Evolutionary conservation across 352 stramenopile genomes (phyloP).

Genomic region (Globisporangium polare): DNA sequence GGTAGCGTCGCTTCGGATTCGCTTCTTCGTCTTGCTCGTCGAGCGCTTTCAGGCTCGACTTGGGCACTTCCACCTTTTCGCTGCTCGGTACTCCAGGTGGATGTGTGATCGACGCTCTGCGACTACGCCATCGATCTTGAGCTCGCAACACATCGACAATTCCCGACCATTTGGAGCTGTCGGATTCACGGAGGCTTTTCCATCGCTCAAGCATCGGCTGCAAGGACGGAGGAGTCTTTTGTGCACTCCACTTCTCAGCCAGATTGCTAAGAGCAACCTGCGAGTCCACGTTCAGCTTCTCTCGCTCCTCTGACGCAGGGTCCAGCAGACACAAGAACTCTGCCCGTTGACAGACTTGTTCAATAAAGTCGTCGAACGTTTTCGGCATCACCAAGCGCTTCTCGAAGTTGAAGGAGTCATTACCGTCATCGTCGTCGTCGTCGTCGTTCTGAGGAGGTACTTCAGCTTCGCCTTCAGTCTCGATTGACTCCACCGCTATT

Average conservation of each 20-base stretch:
- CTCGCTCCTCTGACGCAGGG: slow-evolving; percentile 64
- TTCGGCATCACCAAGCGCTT: slow-evolving; percentile 56
- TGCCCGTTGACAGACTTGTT: slow-evolving; percentile 63
- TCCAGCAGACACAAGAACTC: slow-evolving; percentile 75
- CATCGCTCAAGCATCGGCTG: slow-evolving; percentile 86
- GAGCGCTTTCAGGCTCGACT: slow-evolving; percentile 7
- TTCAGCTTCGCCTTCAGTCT: not conserved
- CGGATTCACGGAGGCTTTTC: slow-evolving; percentile 66
- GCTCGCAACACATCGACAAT: slow-evolving; percentile 81
- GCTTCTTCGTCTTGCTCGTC: slow-evolving; percentile 24
- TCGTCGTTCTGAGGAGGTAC: not conserved
- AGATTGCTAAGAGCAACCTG: slow-evolving; percentile 76
- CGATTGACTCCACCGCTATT: not conserved
- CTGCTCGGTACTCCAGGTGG: not conserved
- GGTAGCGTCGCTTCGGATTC: slow-evolving; percentile 22
- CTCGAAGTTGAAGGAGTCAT: slow-evolving; percentile 35
- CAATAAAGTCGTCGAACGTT: slow-evolving; percentile 63
- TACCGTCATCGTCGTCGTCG: slow-evolving; percentile 23
- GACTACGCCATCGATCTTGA: slow-evolving; percentile 48
- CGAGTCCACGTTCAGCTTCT: slow-evolving; percentile 59
- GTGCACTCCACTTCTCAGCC: slow-evolving; percentile 81
- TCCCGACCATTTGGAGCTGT: slow-evolving; percentile 84
- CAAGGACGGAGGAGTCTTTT: slow-evolving; percentile 76
- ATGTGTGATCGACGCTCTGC: slow-evolving; percentile 47
- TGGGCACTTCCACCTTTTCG: slow-evolving; percentile 8